A percentile compares a stretch with the other conserved stretches of the same genome.
These are phyloP conservation scores for Magnusiomyces tetraspermus DNA, from an alignment of 1,139 yeast genomes.

Conservation along the genomic window DNA sequence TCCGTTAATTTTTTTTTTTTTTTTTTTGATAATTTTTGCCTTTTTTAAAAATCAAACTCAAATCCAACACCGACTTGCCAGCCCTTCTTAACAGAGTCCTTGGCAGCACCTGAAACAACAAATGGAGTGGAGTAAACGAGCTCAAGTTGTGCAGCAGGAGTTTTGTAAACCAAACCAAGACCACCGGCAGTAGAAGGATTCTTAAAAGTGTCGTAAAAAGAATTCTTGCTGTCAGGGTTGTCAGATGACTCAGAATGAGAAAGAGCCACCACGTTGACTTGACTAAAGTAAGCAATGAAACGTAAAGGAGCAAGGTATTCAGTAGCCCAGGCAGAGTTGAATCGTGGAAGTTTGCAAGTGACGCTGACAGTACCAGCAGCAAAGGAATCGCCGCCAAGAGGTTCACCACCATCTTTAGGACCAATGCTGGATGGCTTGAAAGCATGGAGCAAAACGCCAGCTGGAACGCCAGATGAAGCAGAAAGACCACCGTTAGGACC, in stretches of 20 bases:
- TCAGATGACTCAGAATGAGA: neutral
- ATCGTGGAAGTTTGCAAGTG: conserved; percentile 14
- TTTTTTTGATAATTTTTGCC: neutral
- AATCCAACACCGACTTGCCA: conserved; percentile 12
- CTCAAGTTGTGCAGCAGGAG: conserved; percentile 11
- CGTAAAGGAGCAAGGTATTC: conserved; percentile 15
- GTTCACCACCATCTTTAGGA: conserved; percentile 47
- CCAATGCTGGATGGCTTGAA: conserved; percentile 64
- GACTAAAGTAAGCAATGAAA: conserved; percentile 15
- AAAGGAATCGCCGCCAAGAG: conserved; percentile 53
- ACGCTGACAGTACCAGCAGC: conserved; percentile 16
- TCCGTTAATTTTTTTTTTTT: too few relatives aligned
- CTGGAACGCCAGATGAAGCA: conserved; percentile 7
- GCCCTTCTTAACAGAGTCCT: conserved; percentile 8
- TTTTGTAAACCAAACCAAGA: conserved; percentile 12
- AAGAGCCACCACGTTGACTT: conserved; percentile 10
- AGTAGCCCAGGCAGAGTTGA: conserved; percentile 1
- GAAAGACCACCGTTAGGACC: conserved; percentile 50
- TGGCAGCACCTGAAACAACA: neutral
- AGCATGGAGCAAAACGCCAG: conserved; percentile 39
- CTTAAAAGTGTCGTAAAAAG: neutral
- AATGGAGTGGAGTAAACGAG: conserved; percentile 12
- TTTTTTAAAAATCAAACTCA: conserved; percentile 9
- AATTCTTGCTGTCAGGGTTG: neutral
- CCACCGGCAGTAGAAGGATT: conserved; percentile 18